These are phyloP conservation scores for Phytophthora brassicae DNA, from an alignment of 352 stramenopile genomes.

Conservation along the genomic window DNA sequence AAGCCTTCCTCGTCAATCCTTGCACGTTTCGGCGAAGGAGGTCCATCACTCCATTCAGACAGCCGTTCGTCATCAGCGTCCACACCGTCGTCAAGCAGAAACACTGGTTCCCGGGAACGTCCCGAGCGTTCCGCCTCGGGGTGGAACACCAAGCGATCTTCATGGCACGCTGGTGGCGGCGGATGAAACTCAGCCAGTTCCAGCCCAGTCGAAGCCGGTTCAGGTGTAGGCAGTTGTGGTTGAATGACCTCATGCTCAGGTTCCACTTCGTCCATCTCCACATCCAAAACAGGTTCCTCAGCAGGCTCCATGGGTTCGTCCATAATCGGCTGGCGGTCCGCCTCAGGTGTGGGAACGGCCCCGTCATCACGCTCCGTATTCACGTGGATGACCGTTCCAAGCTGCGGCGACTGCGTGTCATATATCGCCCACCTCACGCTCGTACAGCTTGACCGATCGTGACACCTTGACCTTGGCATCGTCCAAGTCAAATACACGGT, in stretches of 20 bases:
- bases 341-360: too few species aligned
- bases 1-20: too few species aligned
- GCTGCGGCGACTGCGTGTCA: too few species aligned
- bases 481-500: background rate
- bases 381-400: too few species aligned
- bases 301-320: constrained; percentile 7
- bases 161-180: background rate
- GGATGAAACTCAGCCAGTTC: background rate
- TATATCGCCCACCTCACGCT: too few species aligned
- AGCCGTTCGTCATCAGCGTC: too few species aligned
- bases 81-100: background rate
- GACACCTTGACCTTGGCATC: background rate
- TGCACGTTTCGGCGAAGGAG: too few species aligned
- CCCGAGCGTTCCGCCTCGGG: background rate
- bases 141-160: background rate
- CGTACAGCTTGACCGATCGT: background rate
- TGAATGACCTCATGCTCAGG: background rate
- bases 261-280: constrained; percentile 1
- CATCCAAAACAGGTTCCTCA: constrained; percentile 5
- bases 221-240: background rate
- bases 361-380: too few species aligned
- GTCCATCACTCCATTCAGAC: too few species aligned
- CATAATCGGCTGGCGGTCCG: too few species aligned
- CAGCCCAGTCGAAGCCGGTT: background rate
- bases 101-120: background rate